phyloP scores from a whole-genome alignment of 768 basidiomycete genomes.

The Boletus barrowsii region DNA sequence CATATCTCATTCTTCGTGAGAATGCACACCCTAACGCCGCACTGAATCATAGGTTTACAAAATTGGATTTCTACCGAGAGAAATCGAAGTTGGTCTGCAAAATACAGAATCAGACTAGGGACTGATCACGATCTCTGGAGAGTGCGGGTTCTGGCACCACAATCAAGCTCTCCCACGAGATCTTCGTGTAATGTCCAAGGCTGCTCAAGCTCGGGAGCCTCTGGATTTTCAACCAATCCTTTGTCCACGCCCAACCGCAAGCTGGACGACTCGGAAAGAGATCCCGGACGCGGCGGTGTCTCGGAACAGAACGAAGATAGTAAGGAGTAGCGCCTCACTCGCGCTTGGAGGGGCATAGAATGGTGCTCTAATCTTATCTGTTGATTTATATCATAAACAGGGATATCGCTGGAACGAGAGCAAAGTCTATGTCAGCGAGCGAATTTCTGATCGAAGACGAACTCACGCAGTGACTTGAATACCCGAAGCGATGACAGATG shows the following conservation, averaged over 20 bases:
- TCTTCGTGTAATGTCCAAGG: not conserved
- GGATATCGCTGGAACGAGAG: not conserved
- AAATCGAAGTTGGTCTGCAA: not conserved
- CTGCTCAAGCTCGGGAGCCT: not conserved
- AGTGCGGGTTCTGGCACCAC: not conserved
- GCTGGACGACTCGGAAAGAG: not conserved
- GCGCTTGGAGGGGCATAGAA: not conserved
- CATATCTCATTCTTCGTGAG: constrained; percentile 16
- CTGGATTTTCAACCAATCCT: not conserved
- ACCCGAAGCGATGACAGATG: too few species aligned
- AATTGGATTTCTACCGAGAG: not conserved
- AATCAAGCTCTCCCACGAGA: not conserved
- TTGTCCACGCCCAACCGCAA: not conserved
- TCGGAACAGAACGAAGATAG: not conserved
- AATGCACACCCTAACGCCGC: constrained; percentile 11
- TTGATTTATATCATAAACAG: not conserved
- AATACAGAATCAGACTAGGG: not conserved
- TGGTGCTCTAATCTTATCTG: not conserved
- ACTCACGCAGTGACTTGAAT: not conserved
- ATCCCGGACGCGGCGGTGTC: not conserved
- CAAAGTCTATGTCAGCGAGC: not conserved
- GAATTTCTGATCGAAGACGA: not conserved
- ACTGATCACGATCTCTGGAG: not conserved
- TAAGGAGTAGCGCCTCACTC: not conserved
- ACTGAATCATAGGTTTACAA: not conserved